Percentiles rank a stretch among this genome's conserved stretches.
These are phyloP conservation scores for Phycomyces blakesleeanus DNA, from an alignment of 192 early-diverging fungal species.

Conservation along the genomic window DNA sequence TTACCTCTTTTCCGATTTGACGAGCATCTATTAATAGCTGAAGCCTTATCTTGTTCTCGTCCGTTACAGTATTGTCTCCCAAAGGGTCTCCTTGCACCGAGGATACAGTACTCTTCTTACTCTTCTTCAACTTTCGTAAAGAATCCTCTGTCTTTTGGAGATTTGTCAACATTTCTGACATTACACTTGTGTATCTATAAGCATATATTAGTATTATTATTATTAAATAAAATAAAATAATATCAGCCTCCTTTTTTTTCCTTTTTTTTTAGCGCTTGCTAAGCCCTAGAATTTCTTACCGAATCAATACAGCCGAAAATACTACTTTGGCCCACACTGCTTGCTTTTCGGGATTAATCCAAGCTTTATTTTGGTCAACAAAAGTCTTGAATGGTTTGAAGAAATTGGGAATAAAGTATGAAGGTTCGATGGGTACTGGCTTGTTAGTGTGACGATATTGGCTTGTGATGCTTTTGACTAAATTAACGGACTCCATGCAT, in stretches of 20 bases:
- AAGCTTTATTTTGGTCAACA: slow-evolving; percentile 26
- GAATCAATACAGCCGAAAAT: slow-evolving; percentile 37
- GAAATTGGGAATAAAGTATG: slow-evolving; percentile 47
- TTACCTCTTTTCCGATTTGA: slow-evolving; percentile 51
- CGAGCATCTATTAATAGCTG: slow-evolving; percentile 52
- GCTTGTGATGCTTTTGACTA: slow-evolving; percentile 35
- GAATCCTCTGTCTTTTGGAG: slow-evolving; percentile 45
- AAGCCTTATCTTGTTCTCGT: slow-evolving; percentile 54
- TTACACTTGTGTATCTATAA: slow-evolving; percentile 32
- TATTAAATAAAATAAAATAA: too few species aligned
- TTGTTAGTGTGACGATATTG: slow-evolving; percentile 43
- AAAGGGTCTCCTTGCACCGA: not conserved
- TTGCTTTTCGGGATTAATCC: slow-evolving; percentile 23
- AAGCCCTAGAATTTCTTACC: slow-evolving; percentile 21
- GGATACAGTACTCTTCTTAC: slow-evolving; percentile 17
- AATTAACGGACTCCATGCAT: slow-evolving; percentile 42
- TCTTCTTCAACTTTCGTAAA: slow-evolving; percentile 39
- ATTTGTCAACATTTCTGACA: slow-evolving; percentile 32
- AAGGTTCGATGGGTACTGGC: slow-evolving; percentile 42
- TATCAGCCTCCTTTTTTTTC: too few species aligned
- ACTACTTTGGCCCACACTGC: slow-evolving; percentile 32
- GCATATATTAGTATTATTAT: not conserved
- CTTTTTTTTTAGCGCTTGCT: too few species aligned
- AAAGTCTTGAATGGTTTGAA: slow-evolving; percentile 39
- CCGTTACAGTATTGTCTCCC: slow-evolving; percentile 32